Evolutionary conservation across 495 filamentous ascomycete genomes (phyloP).

Genomic region (Hypoxylon trugodes): DNA sequence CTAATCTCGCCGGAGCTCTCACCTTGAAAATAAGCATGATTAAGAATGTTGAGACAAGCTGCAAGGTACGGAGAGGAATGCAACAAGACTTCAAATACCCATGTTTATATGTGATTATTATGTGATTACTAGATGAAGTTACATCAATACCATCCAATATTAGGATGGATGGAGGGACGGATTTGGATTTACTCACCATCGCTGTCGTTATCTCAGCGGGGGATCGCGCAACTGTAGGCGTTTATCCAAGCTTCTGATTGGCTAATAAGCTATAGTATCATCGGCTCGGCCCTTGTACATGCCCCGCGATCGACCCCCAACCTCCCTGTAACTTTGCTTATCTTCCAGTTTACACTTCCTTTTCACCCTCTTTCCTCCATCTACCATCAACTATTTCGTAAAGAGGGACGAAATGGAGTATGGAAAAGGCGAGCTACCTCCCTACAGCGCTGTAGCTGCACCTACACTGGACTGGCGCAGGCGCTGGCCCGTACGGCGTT

Average conservation of each 20-base stretch:
- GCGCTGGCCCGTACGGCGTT: constrained; percentile 43
- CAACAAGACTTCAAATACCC: no score
- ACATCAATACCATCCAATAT: no score
- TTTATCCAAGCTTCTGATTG: constrained; percentile 21
- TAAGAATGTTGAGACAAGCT: no score
- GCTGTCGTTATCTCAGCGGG: constrained; percentile 36
- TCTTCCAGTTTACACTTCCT: not conserved
- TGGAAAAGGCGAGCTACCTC: constrained; percentile 41
- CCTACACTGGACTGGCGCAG: constrained; percentile 31
- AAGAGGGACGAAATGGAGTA: constrained; percentile 33
- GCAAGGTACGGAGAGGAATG: no score
- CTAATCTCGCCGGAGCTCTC: no score
- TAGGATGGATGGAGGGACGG: not conserved
- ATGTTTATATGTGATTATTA: no score
- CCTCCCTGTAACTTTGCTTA: constrained; percentile 15
- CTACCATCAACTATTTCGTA: not conserved
- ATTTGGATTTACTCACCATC: not conserved
- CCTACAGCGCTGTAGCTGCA: constrained; percentile 41
- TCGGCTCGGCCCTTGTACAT: constrained; percentile 11
- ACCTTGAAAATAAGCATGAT: no score
- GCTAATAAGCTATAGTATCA: not conserved
- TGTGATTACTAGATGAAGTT: no score
- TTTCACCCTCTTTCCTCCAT: not conserved
- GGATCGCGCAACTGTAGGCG: constrained; percentile 16
- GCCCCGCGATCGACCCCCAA: constrained; percentile 19